Evolutionary conservation across 139 green algal genomes (phyloP).

Genomic region (Chlamydomonas asymmetrica): DNA sequence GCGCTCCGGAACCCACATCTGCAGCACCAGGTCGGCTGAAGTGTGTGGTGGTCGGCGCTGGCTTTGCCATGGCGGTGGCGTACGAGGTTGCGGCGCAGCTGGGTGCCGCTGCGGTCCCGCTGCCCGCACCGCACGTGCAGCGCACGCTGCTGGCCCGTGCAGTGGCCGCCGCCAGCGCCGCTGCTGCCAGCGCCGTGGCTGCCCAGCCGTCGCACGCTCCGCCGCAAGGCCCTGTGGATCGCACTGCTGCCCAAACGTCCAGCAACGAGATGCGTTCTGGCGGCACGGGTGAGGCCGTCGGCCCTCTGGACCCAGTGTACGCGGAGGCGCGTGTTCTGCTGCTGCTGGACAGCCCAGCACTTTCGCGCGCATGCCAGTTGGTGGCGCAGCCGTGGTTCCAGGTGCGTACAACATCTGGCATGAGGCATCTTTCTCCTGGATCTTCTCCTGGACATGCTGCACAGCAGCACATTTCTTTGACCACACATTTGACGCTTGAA

Average conservation of each 20-base stretch:
- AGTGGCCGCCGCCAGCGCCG: background rate
- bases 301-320: constrained; percentile 37
- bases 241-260: no score
- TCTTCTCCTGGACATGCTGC: no score
- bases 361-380: constrained; percentile 25
- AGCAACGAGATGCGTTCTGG: no score
- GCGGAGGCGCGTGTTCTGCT: constrained; percentile 48
- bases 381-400: constrained; percentile 55
- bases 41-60: constrained; percentile 57
- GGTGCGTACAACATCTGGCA: background rate
- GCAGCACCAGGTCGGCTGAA: no score
- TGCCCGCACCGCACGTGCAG: background rate
- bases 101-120: constrained; percentile 6
- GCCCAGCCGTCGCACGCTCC: no score
- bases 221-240: no score
- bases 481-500: no score
- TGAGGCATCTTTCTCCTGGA: constrained; percentile 11
- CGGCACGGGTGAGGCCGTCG: background rate
- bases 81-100: constrained; percentile 74
- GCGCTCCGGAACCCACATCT: no score
- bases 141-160: background rate
- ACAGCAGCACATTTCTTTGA: no score
- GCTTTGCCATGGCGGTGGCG: constrained; percentile 59
- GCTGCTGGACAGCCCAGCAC: background rate
- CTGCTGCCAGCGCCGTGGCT: background rate